Evolutionary conservation across 108 stramenopile genomes (phyloP).

Genomic region (Fragilaria crotonensis): DNA sequence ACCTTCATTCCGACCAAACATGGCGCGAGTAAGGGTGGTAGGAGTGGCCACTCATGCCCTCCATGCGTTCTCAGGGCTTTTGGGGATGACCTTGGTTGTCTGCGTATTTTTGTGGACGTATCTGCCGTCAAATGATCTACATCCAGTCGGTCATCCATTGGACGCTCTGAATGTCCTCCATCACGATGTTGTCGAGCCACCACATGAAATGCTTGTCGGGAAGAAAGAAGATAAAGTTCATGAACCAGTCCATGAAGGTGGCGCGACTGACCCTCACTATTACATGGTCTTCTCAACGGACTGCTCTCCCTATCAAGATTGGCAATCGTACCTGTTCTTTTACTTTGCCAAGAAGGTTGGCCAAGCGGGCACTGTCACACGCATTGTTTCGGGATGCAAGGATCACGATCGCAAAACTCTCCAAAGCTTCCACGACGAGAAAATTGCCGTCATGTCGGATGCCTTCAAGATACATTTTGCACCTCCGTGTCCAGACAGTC

Average conservation of each 20-base stretch:
- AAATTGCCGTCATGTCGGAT: slow-evolving; percentile 23
- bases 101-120: background rate
- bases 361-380: slow-evolving; percentile 73
- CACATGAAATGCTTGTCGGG: too few relatives aligned
- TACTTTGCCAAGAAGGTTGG: slow-evolving; percentile 43
- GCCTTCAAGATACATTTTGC: slow-evolving; percentile 56
- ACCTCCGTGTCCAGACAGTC: slow-evolving; percentile 33
- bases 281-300: slow-evolving; percentile 25
- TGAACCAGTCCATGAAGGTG: too few relatives aligned
- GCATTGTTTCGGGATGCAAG: slow-evolving; percentile 71
- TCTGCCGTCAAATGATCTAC: background rate
- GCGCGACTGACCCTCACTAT: too few relatives aligned
- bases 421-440: slow-evolving; percentile 21
- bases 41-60: too few relatives aligned
- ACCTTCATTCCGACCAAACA: too few relatives aligned
- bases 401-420: slow-evolving; percentile 8
- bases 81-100: background rate
- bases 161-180: too few relatives aligned
- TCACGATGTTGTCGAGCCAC: too few relatives aligned
- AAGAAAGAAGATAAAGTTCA: too few relatives aligned
- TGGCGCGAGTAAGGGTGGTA: too few relatives aligned
- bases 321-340: slow-evolving; percentile 81
- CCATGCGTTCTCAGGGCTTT: background rate
- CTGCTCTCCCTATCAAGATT: slow-evolving; percentile 42
- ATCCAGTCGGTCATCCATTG: background rate